A percentile compares a stretch with the other conserved stretches of the same genome.
Evolutionary conservation across 2,329 filamentous ascomycete genomes (phyloP).

Genomic region (Paraconiothyrium sp.): DNA sequence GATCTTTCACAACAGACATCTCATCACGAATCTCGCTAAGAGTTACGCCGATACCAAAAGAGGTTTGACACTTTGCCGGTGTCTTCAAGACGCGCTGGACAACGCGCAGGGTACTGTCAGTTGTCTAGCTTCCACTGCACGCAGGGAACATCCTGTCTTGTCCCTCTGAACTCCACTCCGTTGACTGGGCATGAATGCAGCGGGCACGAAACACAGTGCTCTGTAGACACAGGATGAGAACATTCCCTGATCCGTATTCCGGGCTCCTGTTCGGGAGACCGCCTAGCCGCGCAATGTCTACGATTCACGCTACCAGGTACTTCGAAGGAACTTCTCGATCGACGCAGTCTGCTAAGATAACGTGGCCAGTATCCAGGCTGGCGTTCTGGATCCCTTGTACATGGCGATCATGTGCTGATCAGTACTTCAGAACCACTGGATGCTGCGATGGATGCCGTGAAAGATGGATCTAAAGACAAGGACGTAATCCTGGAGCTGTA

Average conservation of each 20-base stretch:
- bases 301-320: background rate
- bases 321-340: background rate
- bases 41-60: conserved; percentile 9
- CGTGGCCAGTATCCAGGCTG: background rate
- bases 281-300: background rate
- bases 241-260: background rate
- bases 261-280: background rate
- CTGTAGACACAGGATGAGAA: background rate
- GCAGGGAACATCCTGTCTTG: conserved; percentile 16
- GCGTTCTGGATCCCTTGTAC: background rate
- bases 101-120: conserved; percentile 11
- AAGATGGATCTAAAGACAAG: background rate
- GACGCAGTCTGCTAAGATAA: background rate
- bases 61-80: conserved; percentile 5
- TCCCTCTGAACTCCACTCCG: background rate
- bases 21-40: conserved; percentile 9
- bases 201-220: background rate
- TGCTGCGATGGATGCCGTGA: background rate
- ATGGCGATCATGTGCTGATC: background rate
- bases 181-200: conserved; percentile 19
- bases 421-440: background rate
- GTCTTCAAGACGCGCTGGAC: conserved; percentile 9
- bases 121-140: background rate
- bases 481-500: background rate
- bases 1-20: conserved; percentile 16